Evolutionary conservation across 352 stramenopile genomes (phyloP).

Genomic region (Globisporangium barbulae): DNA sequence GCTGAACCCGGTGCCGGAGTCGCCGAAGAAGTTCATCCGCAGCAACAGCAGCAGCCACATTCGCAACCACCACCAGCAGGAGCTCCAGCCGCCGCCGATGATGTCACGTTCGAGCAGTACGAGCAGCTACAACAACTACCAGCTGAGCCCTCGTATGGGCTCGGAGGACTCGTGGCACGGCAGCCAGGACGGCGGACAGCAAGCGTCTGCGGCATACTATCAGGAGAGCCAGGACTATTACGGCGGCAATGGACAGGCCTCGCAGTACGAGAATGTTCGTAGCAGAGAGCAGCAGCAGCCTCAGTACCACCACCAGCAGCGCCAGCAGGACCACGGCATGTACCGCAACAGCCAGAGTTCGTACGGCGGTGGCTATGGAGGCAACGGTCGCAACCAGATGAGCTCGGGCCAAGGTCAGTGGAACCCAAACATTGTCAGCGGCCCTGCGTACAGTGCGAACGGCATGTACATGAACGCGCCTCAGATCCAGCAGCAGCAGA

Average conservation of each 20-base stretch:
- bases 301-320: conserved; percentile 26
- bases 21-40: conserved; percentile 34
- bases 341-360: conserved; percentile 17
- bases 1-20: conserved; percentile 43
- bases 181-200: conserved; percentile 33
- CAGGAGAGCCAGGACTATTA: conserved; percentile 47
- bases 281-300: conserved; percentile 17
- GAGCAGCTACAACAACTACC: conserved; percentile 34
- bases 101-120: conserved; percentile 36
- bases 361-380: conserved; percentile 10
- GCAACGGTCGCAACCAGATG: conserved; percentile 8
- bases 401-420: conserved; percentile 28
- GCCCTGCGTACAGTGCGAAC: conserved; percentile 23
- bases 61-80: conserved; percentile 16
- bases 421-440: conserved; percentile 25
- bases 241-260: conserved; percentile 5
- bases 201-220: conserved; percentile 33
- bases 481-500: conserved; percentile 29
- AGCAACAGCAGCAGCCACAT: conserved; percentile 14
- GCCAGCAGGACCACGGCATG: conserved; percentile 35
- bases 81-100: conserved; percentile 33
- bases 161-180: conserved; percentile 52
- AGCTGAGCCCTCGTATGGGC: conserved; percentile 41
- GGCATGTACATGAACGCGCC: conserved; percentile 48
- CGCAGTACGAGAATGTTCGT: conserved; percentile 8